phyloP scores from a whole-genome alignment of 345 rosid species.

The Citrus trifoliata region DNA sequence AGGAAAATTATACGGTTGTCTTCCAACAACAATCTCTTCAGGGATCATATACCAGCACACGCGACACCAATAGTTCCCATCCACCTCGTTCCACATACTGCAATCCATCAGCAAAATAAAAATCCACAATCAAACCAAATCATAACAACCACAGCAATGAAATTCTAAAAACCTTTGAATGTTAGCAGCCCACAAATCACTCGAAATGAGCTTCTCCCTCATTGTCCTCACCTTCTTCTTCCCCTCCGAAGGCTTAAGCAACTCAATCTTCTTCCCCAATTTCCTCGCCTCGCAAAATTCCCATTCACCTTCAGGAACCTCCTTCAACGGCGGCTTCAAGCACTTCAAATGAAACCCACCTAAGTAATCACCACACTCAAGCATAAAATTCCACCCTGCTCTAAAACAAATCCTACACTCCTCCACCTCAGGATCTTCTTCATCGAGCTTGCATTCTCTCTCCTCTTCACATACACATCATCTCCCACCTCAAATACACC shows the following conservation, averaged over 20 bases:
- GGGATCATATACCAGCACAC: slow-evolving; percentile 89
- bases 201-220: slow-evolving; percentile 84
- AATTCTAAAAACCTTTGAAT: slow-evolving; percentile 51
- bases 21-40: slow-evolving; percentile 80
- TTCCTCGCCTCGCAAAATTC: slow-evolving; percentile 57
- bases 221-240: slow-evolving; percentile 63
- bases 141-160: neutral
- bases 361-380: slow-evolving; percentile 89
- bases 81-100: too few relatives aligned
- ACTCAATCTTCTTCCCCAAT: slow-evolving; percentile 42
- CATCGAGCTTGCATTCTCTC: slow-evolving; percentile 70
- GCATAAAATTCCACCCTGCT: slow-evolving; percentile 58
- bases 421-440: slow-evolving; percentile 66
- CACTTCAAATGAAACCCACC: slow-evolving; percentile 93
- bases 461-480: slow-evolving; percentile 81
- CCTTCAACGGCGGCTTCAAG: slow-evolving; percentile 70
- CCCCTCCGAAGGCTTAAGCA: slow-evolving; percentile 61
- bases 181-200: slow-evolving; percentile 83
- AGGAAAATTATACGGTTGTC: slow-evolving; percentile 63
- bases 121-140: neutral
- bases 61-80: slow-evolving; percentile 65
- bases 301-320: slow-evolving; percentile 93
- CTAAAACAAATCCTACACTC: slow-evolving; percentile 81
- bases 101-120: slow-evolving; percentile 7
- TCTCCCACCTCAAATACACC: slow-evolving; percentile 73